phyloP scores from a whole-genome alignment of 306 rosid species.

The Prunus kanzakura region DNA sequence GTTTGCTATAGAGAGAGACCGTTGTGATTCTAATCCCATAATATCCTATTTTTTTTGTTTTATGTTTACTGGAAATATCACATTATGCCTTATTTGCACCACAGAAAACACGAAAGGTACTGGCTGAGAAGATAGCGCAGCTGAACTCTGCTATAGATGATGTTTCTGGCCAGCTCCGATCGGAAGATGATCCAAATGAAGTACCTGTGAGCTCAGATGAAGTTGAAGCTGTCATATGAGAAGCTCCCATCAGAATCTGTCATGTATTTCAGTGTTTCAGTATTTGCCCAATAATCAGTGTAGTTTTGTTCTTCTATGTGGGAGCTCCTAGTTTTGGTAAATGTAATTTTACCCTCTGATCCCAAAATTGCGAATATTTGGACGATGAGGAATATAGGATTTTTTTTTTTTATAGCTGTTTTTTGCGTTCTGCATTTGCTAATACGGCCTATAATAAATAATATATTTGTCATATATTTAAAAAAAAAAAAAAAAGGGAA shows the following conservation, averaged over 20 bases:
- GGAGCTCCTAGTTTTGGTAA: constrained; percentile 3
- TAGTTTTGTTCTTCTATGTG: constrained; percentile 16
- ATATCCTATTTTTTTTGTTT: not conserved
- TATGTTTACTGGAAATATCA: not conserved
- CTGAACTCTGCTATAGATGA: constrained; percentile 90
- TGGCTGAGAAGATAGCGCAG: constrained; percentile 83
- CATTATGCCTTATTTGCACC: constrained; percentile 13
- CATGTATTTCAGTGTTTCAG: constrained; percentile 13
- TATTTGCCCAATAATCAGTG: constrained; percentile 31
- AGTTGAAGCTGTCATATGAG: constrained; percentile 69
- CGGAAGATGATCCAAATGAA: constrained; percentile 63
- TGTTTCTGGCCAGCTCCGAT: constrained; percentile 72
- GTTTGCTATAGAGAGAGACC: not conserved
- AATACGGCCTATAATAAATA: no score
- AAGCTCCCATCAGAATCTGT: constrained; percentile 7
- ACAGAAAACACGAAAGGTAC: constrained; percentile 79
- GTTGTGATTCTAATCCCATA: not conserved
- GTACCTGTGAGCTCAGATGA: constrained; percentile 67
- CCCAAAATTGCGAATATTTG: constrained; percentile 3
- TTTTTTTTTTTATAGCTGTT: not conserved
- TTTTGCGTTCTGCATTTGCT: not conserved
- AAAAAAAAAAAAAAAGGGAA: not conserved
- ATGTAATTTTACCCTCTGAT: not conserved
- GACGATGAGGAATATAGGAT: not conserved
- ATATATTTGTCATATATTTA: no score